phyloP scores from a whole-genome alignment of 345 rosid species.

The Rhodomyrtus tomentosa region DNA sequence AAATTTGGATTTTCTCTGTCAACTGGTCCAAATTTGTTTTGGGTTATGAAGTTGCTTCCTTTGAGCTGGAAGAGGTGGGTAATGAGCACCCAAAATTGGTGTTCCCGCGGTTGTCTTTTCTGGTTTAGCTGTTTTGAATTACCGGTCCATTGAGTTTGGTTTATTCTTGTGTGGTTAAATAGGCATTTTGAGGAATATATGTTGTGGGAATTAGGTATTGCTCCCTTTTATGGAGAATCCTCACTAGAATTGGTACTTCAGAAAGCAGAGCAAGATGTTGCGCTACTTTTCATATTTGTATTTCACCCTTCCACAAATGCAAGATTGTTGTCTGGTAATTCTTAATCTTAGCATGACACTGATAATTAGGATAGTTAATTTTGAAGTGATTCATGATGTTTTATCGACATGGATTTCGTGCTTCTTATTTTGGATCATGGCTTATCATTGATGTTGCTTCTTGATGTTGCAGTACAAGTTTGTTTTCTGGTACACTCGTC shows the following conservation, averaged over 20 bases:
- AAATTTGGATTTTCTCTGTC: not conserved
- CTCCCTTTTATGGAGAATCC: not conserved
- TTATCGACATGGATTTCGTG: not conserved
- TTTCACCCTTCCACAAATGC: not conserved
- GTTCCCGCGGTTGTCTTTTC: not conserved
- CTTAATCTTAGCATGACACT: not conserved
- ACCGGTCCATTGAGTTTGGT: not conserved
- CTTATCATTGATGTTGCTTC: not conserved
- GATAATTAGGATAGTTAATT: not conserved
- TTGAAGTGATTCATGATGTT: not conserved
- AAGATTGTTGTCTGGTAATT: not conserved
- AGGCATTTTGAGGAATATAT: not conserved
- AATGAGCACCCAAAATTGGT: not conserved
- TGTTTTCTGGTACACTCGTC: slow-evolving; percentile 95
- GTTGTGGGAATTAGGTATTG: not conserved
- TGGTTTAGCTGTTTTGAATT: not conserved
- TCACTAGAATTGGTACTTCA: not conserved
- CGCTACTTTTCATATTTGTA: not conserved
- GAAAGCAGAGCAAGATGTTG: not conserved
- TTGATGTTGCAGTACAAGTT: slow-evolving; percentile 53
- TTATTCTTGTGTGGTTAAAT: not conserved
- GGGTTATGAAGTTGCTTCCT: not conserved
- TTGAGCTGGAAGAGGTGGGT: not conserved
- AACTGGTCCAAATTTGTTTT: not conserved
- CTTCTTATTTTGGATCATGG: not conserved